Evolutionary conservation across 2,329 filamentous ascomycete genomes (phyloP), one percentile per base, ranked within the genome.

Genomic region (Epichloe baconii): DNA sequence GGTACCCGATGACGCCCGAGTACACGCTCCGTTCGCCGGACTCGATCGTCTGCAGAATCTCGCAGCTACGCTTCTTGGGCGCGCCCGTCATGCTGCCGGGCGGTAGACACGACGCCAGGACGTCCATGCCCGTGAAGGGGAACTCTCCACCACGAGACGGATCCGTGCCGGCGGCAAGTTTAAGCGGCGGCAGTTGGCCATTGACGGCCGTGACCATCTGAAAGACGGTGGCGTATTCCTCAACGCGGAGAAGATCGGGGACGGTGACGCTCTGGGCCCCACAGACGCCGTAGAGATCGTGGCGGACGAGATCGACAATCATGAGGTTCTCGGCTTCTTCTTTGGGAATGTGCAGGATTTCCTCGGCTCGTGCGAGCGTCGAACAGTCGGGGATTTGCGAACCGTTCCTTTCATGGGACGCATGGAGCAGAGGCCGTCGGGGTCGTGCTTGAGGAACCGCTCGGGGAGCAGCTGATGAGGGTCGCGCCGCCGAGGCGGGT

Each of bases 11-110:
- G 2, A 94, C 86, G 19, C 93, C 89, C 6, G 88, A 88, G 68
- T 96, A 96, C 48, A 96, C 68, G 35, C 88, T 83, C 48, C 91
- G 74, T 58, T 82, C 77, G 17, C 67, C 68, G 38, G 45, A 58
- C 66, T 95, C 90, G 42, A 95, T 75, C 3, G 74, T 69, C 53
- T 76, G 74, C 19, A 97, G 72, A 45, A 96, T 77, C 71, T 95
- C 84, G 65, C 91, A 96, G 56, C 86, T 91, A 46, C 91, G 79
- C 68, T 91, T 90, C 73, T 97, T 97, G 0, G 91, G 93, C 0
- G 91, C 91, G 6, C 93, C 93, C 2, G 91, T 97, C 93, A 97
- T 97, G 60, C 86, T 91, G 0, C 93, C 91, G 0, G 93, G 89
- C 0, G 93, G 91, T 1, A 97, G 74, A 46, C 83, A 86, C 6